Evolutionary conservation across 495 filamentous ascomycete genomes (phyloP), one percentile per base, ranked within the genome.

Genomic region (Trichoderma gamsii): DNA sequence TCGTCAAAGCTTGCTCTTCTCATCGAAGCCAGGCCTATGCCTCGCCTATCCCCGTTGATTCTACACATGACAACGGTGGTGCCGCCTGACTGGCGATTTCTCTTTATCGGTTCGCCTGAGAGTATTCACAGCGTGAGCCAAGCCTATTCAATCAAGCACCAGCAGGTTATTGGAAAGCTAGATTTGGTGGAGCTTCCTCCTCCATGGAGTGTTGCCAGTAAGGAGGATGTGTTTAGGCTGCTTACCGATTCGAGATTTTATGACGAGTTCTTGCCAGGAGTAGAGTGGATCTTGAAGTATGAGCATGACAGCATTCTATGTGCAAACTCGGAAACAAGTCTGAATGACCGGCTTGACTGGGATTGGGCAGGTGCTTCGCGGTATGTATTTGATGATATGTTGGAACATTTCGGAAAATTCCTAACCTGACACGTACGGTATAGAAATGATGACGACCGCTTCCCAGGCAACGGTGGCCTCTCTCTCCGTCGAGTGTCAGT

Each of bases 261-360:
- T 70, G 72, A 81, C 67, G 74, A 77, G 69, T 77, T 79, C 38
- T 69, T 82, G 43, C 76, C 78, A 8, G 74, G 68, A 11, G 80
- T 79, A 51, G 80, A 82, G 68, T 81, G 79, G 79, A 68, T 82
- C 11, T 69, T 84, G 56, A 74, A 80, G 56, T 84, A 78, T 67
- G 80, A 84, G 69, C 74, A 79, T 11, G 82, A 84, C 71, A 79
- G 77, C 65, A 83, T 84, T 29, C 70, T 84, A 64, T 84, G 82
- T 64, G 76, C 81, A 23, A 83, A 82, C 67, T 82, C 81, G 8
- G 74, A 69, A 21, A 74, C 73, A 44, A 79, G 75, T 64, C 67
- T 84, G 66, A 78, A 84, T 63, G 78, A 83, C 11, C 83, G 82
- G 81, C 65, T 84, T 16, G 69, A 76, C 29, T 83, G 78, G 70